These are phyloP conservation scores for Anthoceros angustus DNA, from an alignment of 225 moss, liverwort and hornwort species.

Conservation along the genomic window DNA sequence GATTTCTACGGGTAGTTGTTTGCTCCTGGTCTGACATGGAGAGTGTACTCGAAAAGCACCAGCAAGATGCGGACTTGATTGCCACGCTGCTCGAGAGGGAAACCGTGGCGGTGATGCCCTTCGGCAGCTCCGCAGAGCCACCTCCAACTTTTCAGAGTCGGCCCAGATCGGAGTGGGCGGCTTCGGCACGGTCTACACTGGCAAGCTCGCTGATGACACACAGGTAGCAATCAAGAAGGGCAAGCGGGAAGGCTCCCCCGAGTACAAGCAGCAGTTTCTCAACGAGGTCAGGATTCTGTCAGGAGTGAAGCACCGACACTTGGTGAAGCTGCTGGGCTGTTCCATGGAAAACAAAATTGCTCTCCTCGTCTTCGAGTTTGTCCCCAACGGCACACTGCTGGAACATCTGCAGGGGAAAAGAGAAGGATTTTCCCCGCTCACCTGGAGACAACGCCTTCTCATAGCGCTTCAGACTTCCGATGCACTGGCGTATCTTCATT, in stretches of 20 bases:
- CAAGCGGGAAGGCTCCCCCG: background rate
- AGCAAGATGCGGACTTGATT: slow-evolving; percentile 3
- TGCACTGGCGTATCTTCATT: background rate
- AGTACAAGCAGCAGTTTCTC: slow-evolving; percentile 6
- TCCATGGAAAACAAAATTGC: too few species aligned
- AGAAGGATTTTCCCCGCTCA: background rate
- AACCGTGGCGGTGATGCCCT: background rate
- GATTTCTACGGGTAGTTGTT: background rate
- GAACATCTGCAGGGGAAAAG: background rate
- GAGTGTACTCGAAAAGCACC: slow-evolving; percentile 5
- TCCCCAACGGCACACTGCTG: too few species aligned
- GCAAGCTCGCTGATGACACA: background rate
- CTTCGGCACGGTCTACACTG: background rate
- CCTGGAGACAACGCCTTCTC: slow-evolving; percentile 8
- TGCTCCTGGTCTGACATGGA: slow-evolving; percentile 2
- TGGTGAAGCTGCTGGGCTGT: slow-evolving; percentile 5
- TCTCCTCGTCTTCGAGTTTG: too few species aligned
- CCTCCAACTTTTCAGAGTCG: background rate
- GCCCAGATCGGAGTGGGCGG: too few species aligned
- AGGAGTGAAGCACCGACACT: background rate
- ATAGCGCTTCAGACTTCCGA: slow-evolving; percentile 4
- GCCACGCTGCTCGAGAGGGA: slow-evolving; percentile 7
- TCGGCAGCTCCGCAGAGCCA: background rate
- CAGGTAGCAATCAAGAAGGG: slow-evolving; percentile 3
- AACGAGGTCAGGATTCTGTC: background rate